Evolutionary conservation across 805 yeast species (phyloP).

Genomic region (Teunomyces atbi): DNA sequence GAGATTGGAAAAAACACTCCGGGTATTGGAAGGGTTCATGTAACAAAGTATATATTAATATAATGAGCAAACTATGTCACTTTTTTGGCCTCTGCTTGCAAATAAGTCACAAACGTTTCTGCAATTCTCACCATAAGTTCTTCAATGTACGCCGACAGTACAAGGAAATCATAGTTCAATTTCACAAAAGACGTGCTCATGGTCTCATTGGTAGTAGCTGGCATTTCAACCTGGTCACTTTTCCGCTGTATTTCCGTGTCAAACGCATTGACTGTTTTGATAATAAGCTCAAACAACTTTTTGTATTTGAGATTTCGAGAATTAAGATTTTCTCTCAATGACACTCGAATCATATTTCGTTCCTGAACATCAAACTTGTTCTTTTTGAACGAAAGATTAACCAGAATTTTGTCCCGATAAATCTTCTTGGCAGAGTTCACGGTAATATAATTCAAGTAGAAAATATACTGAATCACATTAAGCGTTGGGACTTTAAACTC

Average conservation of each 20-base stretch:
- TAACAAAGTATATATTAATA: conserved; percentile 12
- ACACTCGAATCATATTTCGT: conserved; percentile 24
- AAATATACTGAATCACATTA: conserved; percentile 31
- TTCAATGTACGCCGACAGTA: conserved; percentile 23
- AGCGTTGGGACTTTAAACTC: conserved; percentile 32
- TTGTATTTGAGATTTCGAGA: conserved; percentile 37
- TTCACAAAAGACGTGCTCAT: conserved; percentile 20
- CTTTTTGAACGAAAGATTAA: conserved; percentile 11
- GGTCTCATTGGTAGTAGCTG: conserved; percentile 4
- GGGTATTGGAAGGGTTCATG: conserved; percentile 79
- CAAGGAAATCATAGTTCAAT: conserved; percentile 39
- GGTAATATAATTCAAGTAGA: conserved; percentile 25
- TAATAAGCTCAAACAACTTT: conserved; percentile 36
- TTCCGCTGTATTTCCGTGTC: conserved; percentile 14
- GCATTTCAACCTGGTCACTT: conserved; percentile 8
- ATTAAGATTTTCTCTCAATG: conserved; percentile 38
- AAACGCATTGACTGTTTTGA: conserved; percentile 23
- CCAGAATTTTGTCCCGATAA: conserved; percentile 30
- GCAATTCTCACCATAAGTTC: conserved; percentile 31
- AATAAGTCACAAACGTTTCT: conserved; percentile 22
- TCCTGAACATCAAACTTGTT: conserved; percentile 29
- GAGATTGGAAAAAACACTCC: conserved; percentile 76
- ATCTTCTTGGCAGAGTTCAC: conserved; percentile 31
- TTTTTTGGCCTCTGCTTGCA: conserved; percentile 8
- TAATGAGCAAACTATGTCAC: not conserved